Conservation (phyloP, 129 eudicot species). For the Chrysanthemum lavandulifolium region DNA sequence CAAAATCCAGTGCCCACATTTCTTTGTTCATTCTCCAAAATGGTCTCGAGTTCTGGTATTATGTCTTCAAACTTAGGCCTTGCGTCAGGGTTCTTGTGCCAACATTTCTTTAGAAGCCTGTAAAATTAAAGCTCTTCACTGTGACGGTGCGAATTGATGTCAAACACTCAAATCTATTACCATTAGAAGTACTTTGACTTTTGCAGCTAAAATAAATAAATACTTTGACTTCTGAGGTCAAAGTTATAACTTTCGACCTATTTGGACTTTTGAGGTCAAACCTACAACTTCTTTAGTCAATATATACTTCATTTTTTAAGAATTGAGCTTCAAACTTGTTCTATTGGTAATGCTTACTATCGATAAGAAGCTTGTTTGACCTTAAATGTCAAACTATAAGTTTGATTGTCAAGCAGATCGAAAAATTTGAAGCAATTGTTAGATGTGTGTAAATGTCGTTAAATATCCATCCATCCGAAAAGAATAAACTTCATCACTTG, state of each 20-base stretch:
- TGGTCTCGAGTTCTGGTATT: conserved; percentile 42
- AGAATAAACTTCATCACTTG: neutral
- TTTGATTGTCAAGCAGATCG: neutral
- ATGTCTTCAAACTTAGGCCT: conserved; percentile 58
- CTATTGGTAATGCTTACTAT: conserved; percentile 1
- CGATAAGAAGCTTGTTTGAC: conserved; percentile 5
- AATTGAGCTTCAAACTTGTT: neutral
- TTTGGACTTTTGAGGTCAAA: neutral
- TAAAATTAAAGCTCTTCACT: neutral
- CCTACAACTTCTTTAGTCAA: neutral
- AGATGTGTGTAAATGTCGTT: neutral
- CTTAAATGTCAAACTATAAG: conserved; percentile 7
- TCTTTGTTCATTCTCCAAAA: conserved; percentile 31
- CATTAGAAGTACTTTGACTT: neutral
- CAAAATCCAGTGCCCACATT: conserved; percentile 30
- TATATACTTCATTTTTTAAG: neutral
- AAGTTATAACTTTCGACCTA: conserved; percentile 11
- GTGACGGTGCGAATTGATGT: neutral
- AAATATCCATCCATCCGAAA: neutral
- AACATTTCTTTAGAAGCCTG: conserved; percentile 58
- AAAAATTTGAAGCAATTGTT: neutral
- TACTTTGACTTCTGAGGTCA: conserved; percentile 4
- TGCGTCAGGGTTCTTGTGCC: conserved; percentile 48
- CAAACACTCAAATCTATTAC: neutral
- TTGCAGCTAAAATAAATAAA: too few relatives aligned